Base-by-base conservation (phyloP, 805 yeast genomes). In the Wickerhamiella vanderwaltii region DNA sequence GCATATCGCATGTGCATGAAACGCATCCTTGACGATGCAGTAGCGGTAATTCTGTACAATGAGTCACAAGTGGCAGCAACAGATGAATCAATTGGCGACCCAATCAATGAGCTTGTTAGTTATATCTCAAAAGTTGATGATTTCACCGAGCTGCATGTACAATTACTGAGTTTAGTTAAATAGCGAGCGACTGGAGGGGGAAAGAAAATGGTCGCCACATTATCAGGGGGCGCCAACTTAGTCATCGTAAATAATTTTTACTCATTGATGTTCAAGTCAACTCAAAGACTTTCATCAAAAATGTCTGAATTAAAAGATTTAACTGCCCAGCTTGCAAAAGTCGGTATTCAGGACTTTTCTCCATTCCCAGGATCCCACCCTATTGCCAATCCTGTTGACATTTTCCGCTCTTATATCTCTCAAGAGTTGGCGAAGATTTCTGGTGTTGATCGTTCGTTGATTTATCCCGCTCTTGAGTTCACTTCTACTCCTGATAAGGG, bases 401-500 rank as follows among this genome's bases (percentile, higher is more conserved):
- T 86, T 17, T 75, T 85, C 68, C 81, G 97, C 68, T 82, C 86
- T 61, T 85, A 83, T 63, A 83, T 91, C 60, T 66, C 95, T 39
- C 71, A 73, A 48, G 88, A 87, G 58, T 70, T 91, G 46, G 69
- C 80, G 46, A 67, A 70, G 50, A 64, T 91, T 51, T 71, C 93
- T 15, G 79, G 78, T 28, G 93, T 86, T 30, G 80, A 79, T 45
- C 64, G 71, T 43, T 63, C 66, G 3, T 59, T 85, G 39, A 83
- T 87, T 48, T 83, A 70, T 61, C 82, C 85, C 44, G 85, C 95
- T 28, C 69, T 91, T 55, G 97, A 91, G 63, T 74, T 88, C 69
- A 85, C 95, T 17, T 69, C 72, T 49, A 78, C 86, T 30, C 64
- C 81, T 51, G 95, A 86, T 46, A 79, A 88, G 56, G 98, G 97